A percentile compares a stretch with the other conserved stretches of the same genome.
Conservation (phyloP, 208 protist genomes). For the Leishmania gerbilli region DNA sequence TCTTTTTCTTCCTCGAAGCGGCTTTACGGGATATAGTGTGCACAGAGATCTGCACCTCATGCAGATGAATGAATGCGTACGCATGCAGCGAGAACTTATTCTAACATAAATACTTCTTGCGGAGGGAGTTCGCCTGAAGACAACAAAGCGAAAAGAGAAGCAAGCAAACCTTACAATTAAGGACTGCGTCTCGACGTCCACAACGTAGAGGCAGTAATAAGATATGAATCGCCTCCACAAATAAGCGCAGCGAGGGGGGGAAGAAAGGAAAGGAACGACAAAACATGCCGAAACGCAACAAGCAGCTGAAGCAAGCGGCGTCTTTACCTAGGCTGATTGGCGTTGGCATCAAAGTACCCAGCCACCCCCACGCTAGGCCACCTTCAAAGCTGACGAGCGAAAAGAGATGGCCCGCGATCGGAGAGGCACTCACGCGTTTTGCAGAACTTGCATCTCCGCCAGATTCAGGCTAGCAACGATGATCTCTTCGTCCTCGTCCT, state of each 20-base stretch:
- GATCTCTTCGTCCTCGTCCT: conserved; percentile 44
- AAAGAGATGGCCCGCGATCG: not conserved
- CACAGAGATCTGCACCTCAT: not conserved
- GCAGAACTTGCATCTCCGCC: conserved; percentile 1
- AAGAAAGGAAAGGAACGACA: not conserved
- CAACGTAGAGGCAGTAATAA: not conserved
- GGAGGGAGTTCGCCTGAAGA: not conserved
- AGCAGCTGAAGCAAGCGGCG: not conserved
- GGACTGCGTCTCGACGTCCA: not conserved
- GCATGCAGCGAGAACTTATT: not conserved
- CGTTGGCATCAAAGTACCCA: not conserved
- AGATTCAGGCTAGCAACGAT: conserved; percentile 41
- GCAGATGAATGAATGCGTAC: not conserved
- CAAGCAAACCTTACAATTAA: not conserved
- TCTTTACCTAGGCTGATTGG: not conserved
- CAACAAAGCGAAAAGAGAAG: not conserved
- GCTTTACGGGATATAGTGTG: not conserved
- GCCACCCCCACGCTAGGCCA: not conserved
- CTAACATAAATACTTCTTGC: not conserved
- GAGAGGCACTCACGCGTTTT: not conserved
- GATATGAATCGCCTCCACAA: not conserved
- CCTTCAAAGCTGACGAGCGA: not conserved
- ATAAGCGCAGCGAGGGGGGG: not conserved
- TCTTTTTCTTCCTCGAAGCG: not conserved
- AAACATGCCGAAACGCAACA: not conserved